Conservation (phyloP, 148 eudicot genomes). For the Diospyros lotus region DNA sequence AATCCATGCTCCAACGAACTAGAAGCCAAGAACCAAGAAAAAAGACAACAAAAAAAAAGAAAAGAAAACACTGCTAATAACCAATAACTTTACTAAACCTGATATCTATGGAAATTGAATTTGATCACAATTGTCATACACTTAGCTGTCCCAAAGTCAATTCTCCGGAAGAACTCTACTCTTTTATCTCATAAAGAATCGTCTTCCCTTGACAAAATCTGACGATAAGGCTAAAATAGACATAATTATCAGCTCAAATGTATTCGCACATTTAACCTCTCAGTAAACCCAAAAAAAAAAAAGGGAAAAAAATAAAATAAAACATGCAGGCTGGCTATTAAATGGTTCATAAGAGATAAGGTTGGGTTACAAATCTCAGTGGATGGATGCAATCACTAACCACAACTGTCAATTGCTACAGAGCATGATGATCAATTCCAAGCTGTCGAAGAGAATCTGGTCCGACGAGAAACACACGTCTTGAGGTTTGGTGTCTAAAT, state of each 20-base stretch:
- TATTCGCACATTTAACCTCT: background rate
- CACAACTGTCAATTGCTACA: slow-evolving; percentile 18
- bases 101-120: background rate
- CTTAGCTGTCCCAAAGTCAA: background rate
- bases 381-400: slow-evolving; percentile 17
- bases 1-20: background rate
- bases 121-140: too few species aligned
- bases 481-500: slow-evolving; percentile 54
- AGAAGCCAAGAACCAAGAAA: background rate
- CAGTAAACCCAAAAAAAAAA: background rate
- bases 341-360: too few species aligned
- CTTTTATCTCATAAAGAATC: background rate
- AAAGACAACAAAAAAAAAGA: too few species aligned
- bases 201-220: background rate
- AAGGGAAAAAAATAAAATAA: too few species aligned
- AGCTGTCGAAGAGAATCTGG: slow-evolving; percentile 68
- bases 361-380: too few species aligned
- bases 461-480: slow-evolving; percentile 80
- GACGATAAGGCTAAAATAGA: background rate
- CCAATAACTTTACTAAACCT: background rate
- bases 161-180: background rate
- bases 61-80: too few species aligned
- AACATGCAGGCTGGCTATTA: too few species aligned
- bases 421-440: slow-evolving; percentile 36
- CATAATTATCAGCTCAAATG: background rate